phyloP scores from a whole-genome alignment of 768 basidiomycete species.

The Suillus discolor region DNA sequence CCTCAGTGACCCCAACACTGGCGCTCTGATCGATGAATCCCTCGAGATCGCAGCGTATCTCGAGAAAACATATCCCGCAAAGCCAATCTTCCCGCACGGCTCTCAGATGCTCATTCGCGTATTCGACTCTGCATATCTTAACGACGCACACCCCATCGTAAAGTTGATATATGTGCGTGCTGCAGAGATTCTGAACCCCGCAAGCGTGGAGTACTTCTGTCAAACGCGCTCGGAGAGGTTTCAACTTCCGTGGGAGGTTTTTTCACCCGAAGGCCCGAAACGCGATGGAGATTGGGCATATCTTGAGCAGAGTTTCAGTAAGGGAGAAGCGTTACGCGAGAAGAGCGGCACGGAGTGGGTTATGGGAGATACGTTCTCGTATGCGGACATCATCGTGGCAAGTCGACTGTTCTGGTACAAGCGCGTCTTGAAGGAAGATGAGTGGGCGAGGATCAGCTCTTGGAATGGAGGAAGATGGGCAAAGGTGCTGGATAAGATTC shows the following conservation, averaged over 20 bases:
- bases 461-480: slow-evolving; percentile 10
- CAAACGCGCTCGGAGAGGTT: slow-evolving; percentile 26
- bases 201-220: slow-evolving; percentile 40
- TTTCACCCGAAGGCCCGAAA: slow-evolving; percentile 33
- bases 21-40: slow-evolving; percentile 41
- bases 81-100: slow-evolving; percentile 21
- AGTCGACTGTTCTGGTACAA: slow-evolving; percentile 10
- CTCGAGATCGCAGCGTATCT: slow-evolving; percentile 47
- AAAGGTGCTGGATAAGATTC: slow-evolving; percentile 4
- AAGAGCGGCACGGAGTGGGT: slow-evolving; percentile 7
- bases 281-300: slow-evolving; percentile 38
- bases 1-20: slow-evolving; percentile 45
- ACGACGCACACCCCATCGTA: slow-evolving; percentile 13
- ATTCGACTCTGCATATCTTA: slow-evolving; percentile 35
- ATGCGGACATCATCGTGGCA: slow-evolving; percentile 11
- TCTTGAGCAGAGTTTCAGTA: slow-evolving; percentile 35
- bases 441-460: slow-evolving; percentile 1
- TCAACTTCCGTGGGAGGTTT: slow-evolving; percentile 17
- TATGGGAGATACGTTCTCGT: slow-evolving; percentile 12
- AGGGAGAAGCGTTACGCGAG: not conserved
- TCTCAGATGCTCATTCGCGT: slow-evolving; percentile 39
- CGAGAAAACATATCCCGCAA: slow-evolving; percentile 43
- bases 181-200: slow-evolving; percentile 26
- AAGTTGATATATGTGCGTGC: slow-evolving; percentile 22
- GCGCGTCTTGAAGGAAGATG: slow-evolving; percentile 7